A percentile compares a stretch with the other conserved stretches of the same genome.
Conservation (phyloP, 345 rosid species). For the Ricinus communis region DNA sequence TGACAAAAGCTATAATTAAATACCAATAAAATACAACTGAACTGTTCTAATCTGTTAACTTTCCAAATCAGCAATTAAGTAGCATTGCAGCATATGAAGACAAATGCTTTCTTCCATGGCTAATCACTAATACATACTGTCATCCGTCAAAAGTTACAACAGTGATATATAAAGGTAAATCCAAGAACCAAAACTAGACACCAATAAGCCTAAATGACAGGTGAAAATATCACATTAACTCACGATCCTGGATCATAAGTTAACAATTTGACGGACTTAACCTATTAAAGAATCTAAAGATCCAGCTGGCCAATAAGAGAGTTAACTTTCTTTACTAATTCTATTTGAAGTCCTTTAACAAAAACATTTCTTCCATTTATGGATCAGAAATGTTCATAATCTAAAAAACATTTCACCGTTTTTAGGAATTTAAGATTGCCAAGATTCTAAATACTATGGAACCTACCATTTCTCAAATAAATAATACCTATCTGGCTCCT, state of each 20-base stretch:
- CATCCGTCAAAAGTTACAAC: neutral
- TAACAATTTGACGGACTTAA: neutral
- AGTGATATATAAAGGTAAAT: neutral
- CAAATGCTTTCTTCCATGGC: neutral
- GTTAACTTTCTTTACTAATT: neutral
- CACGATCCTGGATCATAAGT: neutral
- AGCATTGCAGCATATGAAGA: neutral
- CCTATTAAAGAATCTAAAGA: neutral
- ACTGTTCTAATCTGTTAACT: neutral
- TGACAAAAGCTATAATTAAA: constrained; percentile 4
- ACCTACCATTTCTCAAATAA: neutral
- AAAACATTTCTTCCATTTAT: neutral
- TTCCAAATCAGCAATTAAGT: neutral
- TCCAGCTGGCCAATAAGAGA: no score
- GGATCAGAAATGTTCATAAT: neutral
- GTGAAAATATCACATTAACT: neutral
- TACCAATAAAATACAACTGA: neutral
- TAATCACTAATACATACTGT: neutral
- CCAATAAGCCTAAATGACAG: neutral
- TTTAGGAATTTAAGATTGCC: neutral
- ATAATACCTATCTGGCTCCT: neutral
- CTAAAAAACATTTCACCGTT: neutral
- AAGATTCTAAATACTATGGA: neutral
- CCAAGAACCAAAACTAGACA: neutral
- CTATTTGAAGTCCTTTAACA: neutral